A percentile compares a stretch with the other conserved stretches of the same genome.
Conservation (phyloP, 1,139 yeast genomes). For the Casaregolazyma suthepensis region DNA sequence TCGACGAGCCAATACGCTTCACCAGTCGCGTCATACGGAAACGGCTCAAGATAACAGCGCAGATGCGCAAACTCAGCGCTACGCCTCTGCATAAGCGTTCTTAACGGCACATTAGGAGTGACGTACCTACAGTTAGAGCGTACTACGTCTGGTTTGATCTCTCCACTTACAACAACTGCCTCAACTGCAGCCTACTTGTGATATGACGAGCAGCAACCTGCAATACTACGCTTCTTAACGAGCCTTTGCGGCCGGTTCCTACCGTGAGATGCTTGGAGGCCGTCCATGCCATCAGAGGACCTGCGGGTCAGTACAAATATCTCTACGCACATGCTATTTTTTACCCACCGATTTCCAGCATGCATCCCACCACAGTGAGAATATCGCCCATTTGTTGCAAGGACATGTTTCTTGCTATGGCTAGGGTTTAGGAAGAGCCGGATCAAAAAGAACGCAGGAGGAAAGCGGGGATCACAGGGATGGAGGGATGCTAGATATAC, state of each 20-base stretch:
- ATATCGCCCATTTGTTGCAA: not conserved
- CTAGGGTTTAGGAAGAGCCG: not conserved
- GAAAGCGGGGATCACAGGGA: not conserved
- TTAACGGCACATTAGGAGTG: not conserved
- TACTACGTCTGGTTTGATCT: not conserved
- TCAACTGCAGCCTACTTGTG: not conserved
- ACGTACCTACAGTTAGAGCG: not conserved
- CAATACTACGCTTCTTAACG: conserved; percentile 1
- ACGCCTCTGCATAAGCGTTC: not conserved
- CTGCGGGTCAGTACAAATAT: not conserved
- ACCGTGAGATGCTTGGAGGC: conserved; percentile 3
- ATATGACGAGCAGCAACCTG: conserved; percentile 7
- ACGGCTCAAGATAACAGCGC: not conserved
- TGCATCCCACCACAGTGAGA: not conserved
- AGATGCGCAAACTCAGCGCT: not conserved
- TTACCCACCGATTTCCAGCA: not conserved
- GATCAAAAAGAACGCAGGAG: not conserved
- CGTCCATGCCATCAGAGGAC: conserved; percentile 2
- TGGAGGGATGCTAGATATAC: too few species aligned
- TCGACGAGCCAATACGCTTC: conserved; percentile 23
- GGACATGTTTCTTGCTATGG: not conserved
- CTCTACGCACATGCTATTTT: not conserved
- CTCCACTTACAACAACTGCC: conserved; percentile 3
- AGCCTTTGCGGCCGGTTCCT: conserved; percentile 5
- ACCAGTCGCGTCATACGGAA: not conserved